Conservation (phyloP, 2,329 filamentous ascomycete species). For the Colletotrichum musae region DNA sequence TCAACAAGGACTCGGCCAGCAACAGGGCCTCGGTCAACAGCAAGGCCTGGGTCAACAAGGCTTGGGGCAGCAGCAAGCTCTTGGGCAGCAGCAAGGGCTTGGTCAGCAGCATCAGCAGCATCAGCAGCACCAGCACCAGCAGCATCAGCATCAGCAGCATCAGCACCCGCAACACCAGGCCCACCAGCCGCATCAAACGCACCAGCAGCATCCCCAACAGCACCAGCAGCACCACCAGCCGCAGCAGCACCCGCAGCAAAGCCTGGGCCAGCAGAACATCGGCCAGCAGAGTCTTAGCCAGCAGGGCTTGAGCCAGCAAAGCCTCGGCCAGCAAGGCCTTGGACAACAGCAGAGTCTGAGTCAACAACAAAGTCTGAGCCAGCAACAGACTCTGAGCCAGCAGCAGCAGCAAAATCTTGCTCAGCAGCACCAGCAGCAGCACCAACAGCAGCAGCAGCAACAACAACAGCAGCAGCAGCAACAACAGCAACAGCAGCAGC, state of each 20-base stretch:
- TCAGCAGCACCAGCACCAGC: conserved; percentile 47
- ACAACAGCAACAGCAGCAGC: conserved; percentile 1
- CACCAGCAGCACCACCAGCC: conserved; percentile 43
- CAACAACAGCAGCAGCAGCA: conserved; percentile 48
- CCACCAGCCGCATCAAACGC: conserved; percentile 46
- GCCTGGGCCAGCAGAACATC: conserved; percentile 48
- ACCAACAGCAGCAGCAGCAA: conserved; percentile 49
- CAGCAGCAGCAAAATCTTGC: conserved; percentile 47
- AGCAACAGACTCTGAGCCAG: conserved; percentile 49
- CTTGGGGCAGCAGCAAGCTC: conserved; percentile 29
- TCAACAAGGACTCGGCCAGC: conserved; percentile 26
- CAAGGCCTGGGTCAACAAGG: conserved; percentile 31
- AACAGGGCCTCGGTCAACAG: conserved; percentile 34
- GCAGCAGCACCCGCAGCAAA: conserved; percentile 47
- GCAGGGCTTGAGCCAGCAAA: conserved; percentile 46
- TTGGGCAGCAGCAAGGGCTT: conserved; percentile 28
- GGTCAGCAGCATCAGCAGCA: conserved; percentile 20
- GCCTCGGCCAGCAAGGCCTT: conserved; percentile 46
- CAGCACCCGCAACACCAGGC: conserved; percentile 47
- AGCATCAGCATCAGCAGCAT: conserved; percentile 46
- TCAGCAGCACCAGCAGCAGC: conserved; percentile 46
- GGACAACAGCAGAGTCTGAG: conserved; percentile 47
- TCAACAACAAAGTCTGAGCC: conserved; percentile 50
- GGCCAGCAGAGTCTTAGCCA: conserved; percentile 49
- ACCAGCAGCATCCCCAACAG: conserved; percentile 45